Evolutionary conservation across 2,329 filamentous ascomycete genomes (phyloP), one percentile per base, ranked within the genome.

Genomic region (Pezicula neosporulosa): DNA sequence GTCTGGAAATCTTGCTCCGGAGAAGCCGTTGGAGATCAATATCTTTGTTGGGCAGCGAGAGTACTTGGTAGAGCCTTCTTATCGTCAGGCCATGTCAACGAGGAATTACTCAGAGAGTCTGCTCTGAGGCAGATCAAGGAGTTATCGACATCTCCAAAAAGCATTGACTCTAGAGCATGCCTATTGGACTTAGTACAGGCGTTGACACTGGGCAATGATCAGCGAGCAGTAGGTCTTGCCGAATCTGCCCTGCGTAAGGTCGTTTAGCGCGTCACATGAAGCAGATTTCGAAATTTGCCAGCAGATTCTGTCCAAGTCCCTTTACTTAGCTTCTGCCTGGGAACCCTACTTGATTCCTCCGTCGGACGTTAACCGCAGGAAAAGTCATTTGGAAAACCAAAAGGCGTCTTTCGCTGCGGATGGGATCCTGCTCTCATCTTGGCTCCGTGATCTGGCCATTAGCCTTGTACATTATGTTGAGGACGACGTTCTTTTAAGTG

Each of bases 21-120:
- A n/a, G 74, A 78, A 36, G 72, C 79, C 2, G 74, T 86, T 15
- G 87, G 84, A 50, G 72, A 80, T 24, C 79, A 83, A 15, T 97
- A 94, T 65, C 73, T 90, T 1, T 73, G 89, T 1, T 99, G 95
- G 95, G 88, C 89, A 42, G 92, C 89, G 3, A 81, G 86, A 56
- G 87, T 92, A 2, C 76, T 97, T 42, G 94, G 95, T 7, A 82
- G 90, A 64, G 86, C 90, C 0, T 97, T 92, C 69, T 85, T 87
- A 37, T 81, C 88, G 15, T 89, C 84, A 27, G 91, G 91, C 2
- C 76, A 82, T 49, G 77, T 90, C 6, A 81, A 83, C 15, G 66
- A 74, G 35, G 80, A 80, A 45, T 73, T 88, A 43, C 67, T 86
- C 1, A 73, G 77, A 24, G 85, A 89, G 63, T 83, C 82, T 1